phyloP scores from a whole-genome alignment of 140 eudicot genomes.

The Anethum foeniculum region DNA sequence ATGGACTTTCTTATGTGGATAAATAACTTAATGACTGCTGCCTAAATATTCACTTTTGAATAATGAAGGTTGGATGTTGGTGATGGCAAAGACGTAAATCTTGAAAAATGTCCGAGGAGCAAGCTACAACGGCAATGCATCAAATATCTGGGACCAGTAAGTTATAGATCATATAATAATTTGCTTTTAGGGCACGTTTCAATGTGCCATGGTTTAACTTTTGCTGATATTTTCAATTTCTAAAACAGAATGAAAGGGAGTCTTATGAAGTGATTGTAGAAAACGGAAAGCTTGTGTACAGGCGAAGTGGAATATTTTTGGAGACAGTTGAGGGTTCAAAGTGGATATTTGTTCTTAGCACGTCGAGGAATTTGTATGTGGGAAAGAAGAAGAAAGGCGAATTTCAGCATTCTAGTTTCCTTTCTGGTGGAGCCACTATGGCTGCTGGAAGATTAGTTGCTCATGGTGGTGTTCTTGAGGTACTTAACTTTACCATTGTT shows the following conservation, averaged over 20 bases:
- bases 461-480: conserved; percentile 73
- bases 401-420: conserved; percentile 89
- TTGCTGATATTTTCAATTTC: neutral
- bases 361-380: conserved; percentile 70
- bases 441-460: conserved; percentile 94
- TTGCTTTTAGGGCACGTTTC: conserved; percentile 7
- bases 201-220: neutral
- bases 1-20: conserved; percentile 28
- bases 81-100: conserved; percentile 80
- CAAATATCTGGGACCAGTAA: conserved; percentile 84
- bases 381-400: conserved; percentile 81
- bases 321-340: conserved; percentile 72
- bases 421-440: conserved; percentile 85
- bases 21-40: conserved; percentile 13
- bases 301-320: conserved; percentile 48
- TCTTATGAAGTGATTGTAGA: conserved; percentile 78
- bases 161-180: neutral
- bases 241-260: conserved; percentile 67
- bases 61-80: conserved; percentile 88
- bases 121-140: conserved; percentile 75
- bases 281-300: conserved; percentile 66
- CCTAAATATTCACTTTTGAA: conserved; percentile 26
- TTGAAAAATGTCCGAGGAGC: conserved; percentile 71
- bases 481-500: conserved; percentile 15
- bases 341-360: conserved; percentile 91